Percentiles rank a stretch among this genome's conserved stretches.
Evolutionary conservation across 176 grass and related monocot species (phyloP).

Genomic region (Tuctoria greenei): DNA sequence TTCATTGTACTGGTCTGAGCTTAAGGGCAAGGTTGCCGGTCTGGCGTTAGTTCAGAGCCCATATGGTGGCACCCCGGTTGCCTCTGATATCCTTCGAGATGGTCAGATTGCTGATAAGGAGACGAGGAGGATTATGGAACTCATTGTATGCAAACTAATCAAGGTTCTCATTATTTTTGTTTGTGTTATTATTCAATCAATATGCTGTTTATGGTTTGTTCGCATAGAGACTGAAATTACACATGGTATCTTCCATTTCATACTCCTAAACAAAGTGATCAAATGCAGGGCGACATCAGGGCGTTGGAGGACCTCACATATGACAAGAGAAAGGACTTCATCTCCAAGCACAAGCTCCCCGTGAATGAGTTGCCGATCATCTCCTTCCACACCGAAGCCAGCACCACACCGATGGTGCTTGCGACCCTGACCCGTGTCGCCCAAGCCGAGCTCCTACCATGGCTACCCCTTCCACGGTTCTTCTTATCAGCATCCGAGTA

Average conservation of each 20-base stretch:
- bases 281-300: conserved; percentile 74
- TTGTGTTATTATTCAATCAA: background rate
- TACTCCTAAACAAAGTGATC: conserved; percentile 5
- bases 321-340: conserved; percentile 77
- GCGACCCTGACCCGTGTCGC: conserved; percentile 62
- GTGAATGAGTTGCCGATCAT: conserved; percentile 62
- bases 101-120: conserved; percentile 81
- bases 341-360: conserved; percentile 66
- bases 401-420: conserved; percentile 58
- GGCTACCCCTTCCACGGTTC: conserved; percentile 61
- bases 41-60: conserved; percentile 86
- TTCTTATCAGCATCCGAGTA: conserved; percentile 42
- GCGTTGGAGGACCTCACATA: conserved; percentile 96
- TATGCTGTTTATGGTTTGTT: background rate
- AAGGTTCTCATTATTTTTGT: conserved; percentile 47
- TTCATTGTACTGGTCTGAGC: conserved; percentile 79
- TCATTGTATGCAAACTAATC: conserved; percentile 82
- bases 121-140: conserved; percentile 71
- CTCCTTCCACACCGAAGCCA: conserved; percentile 92
- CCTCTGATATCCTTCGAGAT: conserved; percentile 81
- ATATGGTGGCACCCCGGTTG: conserved; percentile 74
- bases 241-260: background rate
- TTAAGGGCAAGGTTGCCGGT: conserved; percentile 78
- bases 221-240: background rate
- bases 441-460: conserved; percentile 73